These are phyloP conservation scores for Bocquillonia castaneifolia DNA, from an alignment of 441 rosid genomes.

Conservation along the genomic window DNA sequence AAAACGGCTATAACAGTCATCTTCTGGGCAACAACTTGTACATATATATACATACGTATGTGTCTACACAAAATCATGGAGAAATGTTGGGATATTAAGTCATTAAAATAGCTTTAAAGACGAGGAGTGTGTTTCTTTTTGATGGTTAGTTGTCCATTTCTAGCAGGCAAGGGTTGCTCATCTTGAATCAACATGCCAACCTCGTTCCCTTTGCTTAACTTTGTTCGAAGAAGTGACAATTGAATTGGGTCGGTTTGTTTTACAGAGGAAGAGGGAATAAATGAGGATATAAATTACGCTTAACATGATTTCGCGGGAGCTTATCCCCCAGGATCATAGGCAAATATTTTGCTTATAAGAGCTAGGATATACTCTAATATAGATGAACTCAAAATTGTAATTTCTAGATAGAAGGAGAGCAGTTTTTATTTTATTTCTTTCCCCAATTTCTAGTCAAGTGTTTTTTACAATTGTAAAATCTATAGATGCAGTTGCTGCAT, in stretches of 20 bases:
- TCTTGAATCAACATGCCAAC: slow-evolving; percentile 19
- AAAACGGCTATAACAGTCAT: slow-evolving; percentile 2
- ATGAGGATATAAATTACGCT: neutral
- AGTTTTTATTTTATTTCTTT: too few species aligned
- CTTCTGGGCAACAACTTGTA: neutral
- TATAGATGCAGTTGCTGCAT: too few species aligned
- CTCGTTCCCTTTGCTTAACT: slow-evolving; percentile 24
- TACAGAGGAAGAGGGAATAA: neutral
- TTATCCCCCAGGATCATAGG: neutral
- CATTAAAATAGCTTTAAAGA: neutral
- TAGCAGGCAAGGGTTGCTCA: neutral
- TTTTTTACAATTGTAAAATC: too few species aligned
- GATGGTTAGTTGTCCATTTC: slow-evolving; percentile 4
- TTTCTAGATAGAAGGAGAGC: too few species aligned
- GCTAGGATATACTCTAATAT: too few species aligned
- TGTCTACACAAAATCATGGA: neutral
- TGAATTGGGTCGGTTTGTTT: neutral
- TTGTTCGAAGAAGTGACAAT: slow-evolving; percentile 11
- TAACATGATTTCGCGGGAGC: neutral
- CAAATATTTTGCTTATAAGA: too few species aligned
- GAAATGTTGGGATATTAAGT: neutral
- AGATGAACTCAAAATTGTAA: too few species aligned
- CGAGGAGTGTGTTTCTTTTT: neutral
- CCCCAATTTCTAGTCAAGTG: too few species aligned
- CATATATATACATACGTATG: neutral